Percentiles rank a stretch among this genome's conserved stretches.
These are phyloP conservation scores for Penicillium digitatum DNA, from an alignment of 2,329 filamentous ascomycete genomes.

Conservation along the genomic window DNA sequence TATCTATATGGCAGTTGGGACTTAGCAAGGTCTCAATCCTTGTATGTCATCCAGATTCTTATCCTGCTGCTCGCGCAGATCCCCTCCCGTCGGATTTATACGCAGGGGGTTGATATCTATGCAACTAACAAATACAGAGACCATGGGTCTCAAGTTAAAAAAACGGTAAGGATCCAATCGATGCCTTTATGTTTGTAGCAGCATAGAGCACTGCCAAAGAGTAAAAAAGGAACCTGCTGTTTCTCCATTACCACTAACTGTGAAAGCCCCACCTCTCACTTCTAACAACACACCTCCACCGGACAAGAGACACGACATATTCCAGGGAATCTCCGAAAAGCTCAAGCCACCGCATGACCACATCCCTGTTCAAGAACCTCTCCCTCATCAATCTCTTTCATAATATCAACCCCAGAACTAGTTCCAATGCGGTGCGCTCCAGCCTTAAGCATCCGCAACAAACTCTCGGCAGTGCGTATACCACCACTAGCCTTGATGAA, in stretches of 20 bases:
- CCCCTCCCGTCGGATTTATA: background rate
- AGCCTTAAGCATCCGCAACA: slow-evolving; percentile 52
- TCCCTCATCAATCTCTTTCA: slow-evolving; percentile 41
- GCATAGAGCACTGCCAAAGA: background rate
- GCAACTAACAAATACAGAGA: background rate
- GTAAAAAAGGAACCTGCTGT: background rate
- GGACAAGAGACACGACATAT: background rate
- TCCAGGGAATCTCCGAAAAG: background rate
- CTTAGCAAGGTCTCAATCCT: background rate
- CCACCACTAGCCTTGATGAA: slow-evolving; percentile 59
- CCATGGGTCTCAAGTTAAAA: background rate
- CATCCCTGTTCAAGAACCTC: slow-evolving; percentile 20
- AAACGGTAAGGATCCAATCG: background rate
- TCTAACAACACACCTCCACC: background rate
- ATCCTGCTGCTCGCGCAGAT: background rate
- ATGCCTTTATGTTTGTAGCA: background rate
- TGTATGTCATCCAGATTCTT: background rate
- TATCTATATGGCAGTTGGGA: background rate
- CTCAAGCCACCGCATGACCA: slow-evolving; percentile 14
- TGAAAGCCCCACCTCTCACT: background rate
- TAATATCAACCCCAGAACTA: slow-evolving; percentile 54
- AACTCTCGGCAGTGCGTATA: slow-evolving; percentile 50
- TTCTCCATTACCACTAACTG: background rate
- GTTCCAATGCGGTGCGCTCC: slow-evolving; percentile 56
- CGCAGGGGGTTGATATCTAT: background rate